Evolutionary conservation across 495 filamentous ascomycete species (phyloP).

Genomic region (Coniosporium apollinis): DNA sequence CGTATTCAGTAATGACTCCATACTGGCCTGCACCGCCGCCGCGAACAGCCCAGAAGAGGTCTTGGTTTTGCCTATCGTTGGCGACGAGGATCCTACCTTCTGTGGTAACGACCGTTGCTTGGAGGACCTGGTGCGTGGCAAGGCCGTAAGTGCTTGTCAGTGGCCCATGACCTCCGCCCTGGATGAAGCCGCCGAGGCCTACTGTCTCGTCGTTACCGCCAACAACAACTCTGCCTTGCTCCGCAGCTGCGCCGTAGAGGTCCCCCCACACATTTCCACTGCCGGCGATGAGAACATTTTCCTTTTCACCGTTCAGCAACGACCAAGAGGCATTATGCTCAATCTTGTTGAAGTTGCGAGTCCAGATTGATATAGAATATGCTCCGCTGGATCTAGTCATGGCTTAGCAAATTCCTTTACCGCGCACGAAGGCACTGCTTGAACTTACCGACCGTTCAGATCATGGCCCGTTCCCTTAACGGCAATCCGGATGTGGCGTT

Average conservation of each 20-base stretch:
- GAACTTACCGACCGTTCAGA: not conserved
- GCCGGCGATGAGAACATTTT: not conserved
- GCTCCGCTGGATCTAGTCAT: not conserved
- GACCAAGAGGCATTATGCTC: not conserved
- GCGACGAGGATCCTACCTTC: slow-evolving; percentile 4
- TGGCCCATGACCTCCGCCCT: slow-evolving; percentile 7
- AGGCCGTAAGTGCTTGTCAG: slow-evolving; percentile 2
- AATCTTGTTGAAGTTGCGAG: not conserved
- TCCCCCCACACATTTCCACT: not conserved
- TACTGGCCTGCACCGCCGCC: slow-evolving; percentile 5
- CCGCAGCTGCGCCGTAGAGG: not conserved
- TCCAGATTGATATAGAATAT: slow-evolving; percentile 1
- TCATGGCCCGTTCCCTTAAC: slow-evolving; percentile 1
- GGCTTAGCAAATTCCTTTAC: not conserved
- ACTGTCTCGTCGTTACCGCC: slow-evolving; percentile 4
- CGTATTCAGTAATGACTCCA: no score
- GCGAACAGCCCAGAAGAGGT: slow-evolving; percentile 8
- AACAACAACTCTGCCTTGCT: not conserved
- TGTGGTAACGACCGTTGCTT: slow-evolving; percentile 2
- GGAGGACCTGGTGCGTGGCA: slow-evolving; percentile 3
- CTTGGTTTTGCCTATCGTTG: slow-evolving; percentile 3
- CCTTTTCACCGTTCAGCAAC: no score
- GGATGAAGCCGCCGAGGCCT: slow-evolving; percentile 3
- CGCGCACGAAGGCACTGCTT: not conserved
- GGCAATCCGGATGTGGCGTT: slow-evolving; percentile 12